Conservation (phyloP, 805 yeast genomes). For the Nakazawaea sp. region DNA sequence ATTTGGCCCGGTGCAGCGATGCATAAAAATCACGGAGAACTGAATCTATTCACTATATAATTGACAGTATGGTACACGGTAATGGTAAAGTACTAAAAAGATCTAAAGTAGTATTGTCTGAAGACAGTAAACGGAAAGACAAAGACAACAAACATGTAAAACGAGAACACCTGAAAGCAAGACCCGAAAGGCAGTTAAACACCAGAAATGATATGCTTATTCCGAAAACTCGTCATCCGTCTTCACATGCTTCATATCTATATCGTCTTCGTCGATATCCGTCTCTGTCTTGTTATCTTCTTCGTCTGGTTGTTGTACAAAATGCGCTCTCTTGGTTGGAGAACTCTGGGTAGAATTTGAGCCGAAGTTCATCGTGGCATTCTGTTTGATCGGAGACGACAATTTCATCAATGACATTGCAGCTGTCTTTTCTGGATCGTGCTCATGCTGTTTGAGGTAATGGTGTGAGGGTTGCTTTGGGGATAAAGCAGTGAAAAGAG, state of each 20-base stretch:
- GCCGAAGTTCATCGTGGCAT: slow-evolving; percentile 1
- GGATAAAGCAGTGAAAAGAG: slow-evolving; percentile 9
- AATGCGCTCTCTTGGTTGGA: slow-evolving; percentile 4
- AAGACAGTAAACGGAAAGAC: no score
- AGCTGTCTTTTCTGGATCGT: slow-evolving; percentile 43
- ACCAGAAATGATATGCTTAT: no score
- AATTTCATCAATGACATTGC: slow-evolving; percentile 48
- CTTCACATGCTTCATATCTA: slow-evolving; percentile 3
- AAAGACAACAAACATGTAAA: no score
- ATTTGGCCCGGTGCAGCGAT: no score
- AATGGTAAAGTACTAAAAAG: no score
- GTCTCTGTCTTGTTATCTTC: slow-evolving; percentile 11
- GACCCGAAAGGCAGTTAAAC: no score
- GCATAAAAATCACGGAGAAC: no score
- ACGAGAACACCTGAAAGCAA: no score
- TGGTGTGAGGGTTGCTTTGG: slow-evolving; percentile 2
- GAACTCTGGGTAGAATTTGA: slow-evolving; percentile 2
- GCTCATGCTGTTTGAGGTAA: background rate
- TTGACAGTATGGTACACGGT: no score
- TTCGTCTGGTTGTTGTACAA: slow-evolving; percentile 4
- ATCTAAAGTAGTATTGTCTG: no score
- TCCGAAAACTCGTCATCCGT: slow-evolving; percentile 9
- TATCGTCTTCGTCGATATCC: slow-evolving; percentile 10
- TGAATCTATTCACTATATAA: no score
- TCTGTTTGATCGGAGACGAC: slow-evolving; percentile 36